Conservation (phyloP, 1,139 yeast species). For the Yamadazyma friedrichii region DNA sequence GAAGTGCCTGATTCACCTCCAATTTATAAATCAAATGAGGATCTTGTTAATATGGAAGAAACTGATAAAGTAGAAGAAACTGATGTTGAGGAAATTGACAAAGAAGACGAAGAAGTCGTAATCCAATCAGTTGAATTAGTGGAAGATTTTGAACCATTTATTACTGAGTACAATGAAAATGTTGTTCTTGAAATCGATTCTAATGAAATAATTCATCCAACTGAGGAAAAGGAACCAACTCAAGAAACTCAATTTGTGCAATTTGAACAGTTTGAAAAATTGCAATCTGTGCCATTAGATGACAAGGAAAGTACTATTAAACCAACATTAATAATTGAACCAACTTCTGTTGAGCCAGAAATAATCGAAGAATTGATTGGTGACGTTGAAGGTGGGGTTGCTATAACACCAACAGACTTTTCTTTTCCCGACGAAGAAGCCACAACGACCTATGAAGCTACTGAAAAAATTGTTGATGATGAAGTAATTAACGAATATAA, state of each 20-base stretch:
- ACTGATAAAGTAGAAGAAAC: background rate
- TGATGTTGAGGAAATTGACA: too few species aligned
- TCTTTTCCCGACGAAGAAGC: slow-evolving; percentile 6
- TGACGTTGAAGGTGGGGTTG: slow-evolving; percentile 7
- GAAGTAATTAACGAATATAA: slow-evolving; percentile 7
- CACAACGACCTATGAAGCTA: slow-evolving; percentile 9
- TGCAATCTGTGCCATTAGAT: slow-evolving; percentile 2
- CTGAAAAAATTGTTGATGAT: slow-evolving; percentile 12
- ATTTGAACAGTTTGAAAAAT: background rate
- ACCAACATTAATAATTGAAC: slow-evolving; percentile 11
- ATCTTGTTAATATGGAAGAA: background rate
- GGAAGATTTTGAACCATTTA: slow-evolving; percentile 2
- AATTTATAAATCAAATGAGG: too few species aligned
- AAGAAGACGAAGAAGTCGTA: background rate
- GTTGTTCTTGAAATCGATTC: slow-evolving; percentile 9
- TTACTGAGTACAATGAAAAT: slow-evolving; percentile 11
- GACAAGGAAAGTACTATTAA: slow-evolving; percentile 3
- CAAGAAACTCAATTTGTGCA: background rate
- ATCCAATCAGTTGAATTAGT: background rate
- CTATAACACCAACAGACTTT: slow-evolving; percentile 8
- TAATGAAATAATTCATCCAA: slow-evolving; percentile 10
- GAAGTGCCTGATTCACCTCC: too few species aligned
- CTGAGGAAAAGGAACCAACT: slow-evolving; percentile 11
- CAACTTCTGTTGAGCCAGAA: slow-evolving; percentile 9
- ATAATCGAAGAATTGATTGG: slow-evolving; percentile 10